Percentiles rank a stretch among this genome's conserved stretches.
phyloP scores from a whole-genome alignment of 2,329 filamentous ascomycete species.

The Metarhizium robertsii region DNA sequence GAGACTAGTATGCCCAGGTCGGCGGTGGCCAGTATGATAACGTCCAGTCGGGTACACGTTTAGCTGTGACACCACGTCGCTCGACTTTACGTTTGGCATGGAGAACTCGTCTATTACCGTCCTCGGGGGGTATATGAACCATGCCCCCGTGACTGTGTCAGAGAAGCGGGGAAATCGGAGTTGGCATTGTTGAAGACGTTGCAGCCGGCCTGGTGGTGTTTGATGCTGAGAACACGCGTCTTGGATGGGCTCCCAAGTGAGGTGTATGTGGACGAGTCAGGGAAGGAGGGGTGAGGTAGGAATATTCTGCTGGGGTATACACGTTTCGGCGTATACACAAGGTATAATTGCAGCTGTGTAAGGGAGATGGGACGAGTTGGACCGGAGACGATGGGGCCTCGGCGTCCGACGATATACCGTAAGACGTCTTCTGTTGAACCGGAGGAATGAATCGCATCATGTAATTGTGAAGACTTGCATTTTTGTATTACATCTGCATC shows the following conservation, averaged over 20 bases:
- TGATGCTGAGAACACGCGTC: conserved; percentile 41
- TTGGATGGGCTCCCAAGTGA: conserved; percentile 25
- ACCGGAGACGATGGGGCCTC: too few species aligned
- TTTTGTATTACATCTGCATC: too few species aligned
- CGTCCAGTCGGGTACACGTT: conserved; percentile 31
- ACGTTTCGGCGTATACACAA: too few species aligned
- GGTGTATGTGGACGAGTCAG: conserved; percentile 9
- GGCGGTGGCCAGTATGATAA: conserved; percentile 23
- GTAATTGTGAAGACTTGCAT: too few species aligned
- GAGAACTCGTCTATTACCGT: conserved; percentile 47
- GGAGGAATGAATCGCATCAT: too few species aligned
- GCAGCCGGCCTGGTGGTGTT: conserved; percentile 51
- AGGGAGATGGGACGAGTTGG: too few species aligned
- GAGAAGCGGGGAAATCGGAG: conserved; percentile 31
- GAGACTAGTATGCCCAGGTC: conserved; percentile 37
- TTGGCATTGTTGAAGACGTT: conserved; percentile 53
- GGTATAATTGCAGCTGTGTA: too few species aligned
- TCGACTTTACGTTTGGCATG: conserved; percentile 44
- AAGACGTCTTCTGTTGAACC: too few species aligned
- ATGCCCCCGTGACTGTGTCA: conserved; percentile 46
- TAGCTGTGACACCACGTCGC: conserved; percentile 33
- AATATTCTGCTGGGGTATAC: too few species aligned
- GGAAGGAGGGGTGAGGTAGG: too few species aligned
- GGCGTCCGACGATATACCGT: too few species aligned
- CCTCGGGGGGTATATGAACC: conserved; percentile 43